Percentiles rank a stretch among this genome's conserved stretches.
Conservation (phyloP, 257 asterid genomes). For the Ballota nigra region DNA sequence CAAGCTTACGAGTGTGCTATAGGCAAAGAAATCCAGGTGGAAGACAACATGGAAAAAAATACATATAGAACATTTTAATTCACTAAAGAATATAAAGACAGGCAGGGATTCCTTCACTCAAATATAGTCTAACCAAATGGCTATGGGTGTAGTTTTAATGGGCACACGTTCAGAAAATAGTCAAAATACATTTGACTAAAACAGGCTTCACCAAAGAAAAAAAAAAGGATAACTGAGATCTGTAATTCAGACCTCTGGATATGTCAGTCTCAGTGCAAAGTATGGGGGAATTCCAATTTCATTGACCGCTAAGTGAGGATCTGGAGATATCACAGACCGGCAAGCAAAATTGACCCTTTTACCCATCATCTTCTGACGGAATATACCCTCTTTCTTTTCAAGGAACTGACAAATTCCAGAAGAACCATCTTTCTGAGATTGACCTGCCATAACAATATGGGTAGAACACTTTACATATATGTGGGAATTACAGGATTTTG, state of each 20-base stretch:
- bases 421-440: conserved; percentile 47
- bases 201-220: not conserved
- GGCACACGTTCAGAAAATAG: not conserved
- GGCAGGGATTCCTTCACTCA: not conserved
- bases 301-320: conserved; percentile 90
- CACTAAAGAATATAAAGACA: not conserved
- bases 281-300: conserved; percentile 98
- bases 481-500: not conserved
- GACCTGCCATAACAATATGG: conserved; percentile 41
- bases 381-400: conserved; percentile 94
- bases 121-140: not conserved
- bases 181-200: not conserved
- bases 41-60: not conserved
- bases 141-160: not conserved
- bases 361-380: conserved; percentile 99
- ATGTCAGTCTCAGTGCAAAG: conserved; percentile 83
- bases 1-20: not conserved
- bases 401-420: conserved; percentile 79
- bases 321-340: conserved; percentile 97
- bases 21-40: not conserved
- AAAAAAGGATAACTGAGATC: not conserved
- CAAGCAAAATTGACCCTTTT: conserved; percentile 96
- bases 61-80: not conserved
- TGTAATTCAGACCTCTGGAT: conserved; percentile 73
- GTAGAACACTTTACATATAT: not conserved